phyloP scores from a whole-genome alignment of 1,139 yeast species.

The Pichia sp. region DNA sequence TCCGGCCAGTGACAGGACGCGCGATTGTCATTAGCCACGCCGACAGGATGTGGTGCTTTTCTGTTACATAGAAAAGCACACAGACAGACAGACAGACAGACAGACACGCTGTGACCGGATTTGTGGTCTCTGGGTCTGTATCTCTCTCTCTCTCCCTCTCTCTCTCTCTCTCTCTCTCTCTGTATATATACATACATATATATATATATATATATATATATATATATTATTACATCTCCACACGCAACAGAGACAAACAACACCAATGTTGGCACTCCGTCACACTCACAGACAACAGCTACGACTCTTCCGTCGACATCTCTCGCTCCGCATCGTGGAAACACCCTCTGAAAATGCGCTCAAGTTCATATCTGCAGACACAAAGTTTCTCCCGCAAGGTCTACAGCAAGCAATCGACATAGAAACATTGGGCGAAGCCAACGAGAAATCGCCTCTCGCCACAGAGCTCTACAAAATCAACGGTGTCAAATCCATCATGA shows the following conservation, averaged over 20 bases:
- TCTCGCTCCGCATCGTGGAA: slow-evolving; percentile 45
- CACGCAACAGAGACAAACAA: not conserved
- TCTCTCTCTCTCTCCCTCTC: too few species aligned
- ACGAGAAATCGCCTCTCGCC: slow-evolving; percentile 78
- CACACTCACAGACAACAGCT: not conserved
- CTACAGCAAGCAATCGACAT: slow-evolving; percentile 42
- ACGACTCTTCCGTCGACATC: slow-evolving; percentile 2
- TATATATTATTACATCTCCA: too few species aligned
- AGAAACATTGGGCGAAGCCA: slow-evolving; percentile 61
- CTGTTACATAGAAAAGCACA: too few species aligned
- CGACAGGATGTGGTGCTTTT: too few species aligned
- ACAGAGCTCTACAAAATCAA: slow-evolving; percentile 70
- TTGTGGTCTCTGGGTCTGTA: too few species aligned
- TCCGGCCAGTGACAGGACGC: too few species aligned
- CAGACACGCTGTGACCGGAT: too few species aligned
- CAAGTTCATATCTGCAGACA: slow-evolving; percentile 56
- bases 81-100: too few species aligned
- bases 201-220: too few species aligned
- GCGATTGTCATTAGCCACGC: too few species aligned
- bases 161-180: too few species aligned
- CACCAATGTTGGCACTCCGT: not conserved
- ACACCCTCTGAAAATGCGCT: slow-evolving; percentile 94
- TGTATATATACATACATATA: too few species aligned
- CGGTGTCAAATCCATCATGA: slow-evolving; percentile 83
- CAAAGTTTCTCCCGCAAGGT: slow-evolving; percentile 56